phyloP scores from a whole-genome alignment of 495 filamentous ascomycete genomes.

The Staphylotrichum longicolle region DNA sequence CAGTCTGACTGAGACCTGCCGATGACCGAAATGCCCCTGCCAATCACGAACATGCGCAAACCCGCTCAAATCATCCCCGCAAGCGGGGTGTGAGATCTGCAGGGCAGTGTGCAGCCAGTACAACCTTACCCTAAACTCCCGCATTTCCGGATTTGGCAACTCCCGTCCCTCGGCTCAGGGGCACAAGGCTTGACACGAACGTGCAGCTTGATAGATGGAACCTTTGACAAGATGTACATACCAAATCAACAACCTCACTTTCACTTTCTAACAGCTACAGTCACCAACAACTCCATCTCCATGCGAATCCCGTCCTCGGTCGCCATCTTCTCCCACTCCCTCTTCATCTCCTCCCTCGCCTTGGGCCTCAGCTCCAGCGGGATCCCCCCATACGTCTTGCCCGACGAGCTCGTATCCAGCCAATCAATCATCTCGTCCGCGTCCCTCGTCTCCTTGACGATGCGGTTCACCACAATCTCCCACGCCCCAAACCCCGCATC shows the following conservation, averaged over 20 bases:
- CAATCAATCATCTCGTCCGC: slow-evolving; percentile 1
- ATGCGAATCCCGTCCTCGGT: neutral
- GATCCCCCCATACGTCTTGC: slow-evolving; percentile 4
- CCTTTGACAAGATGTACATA: neutral
- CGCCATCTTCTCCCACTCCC: neutral
- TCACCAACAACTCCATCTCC: slow-evolving; percentile 7
- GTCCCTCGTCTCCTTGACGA: neutral
- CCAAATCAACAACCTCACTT: neutral
- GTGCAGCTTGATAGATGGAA: too few relatives aligned
- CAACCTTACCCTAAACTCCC: too few relatives aligned
- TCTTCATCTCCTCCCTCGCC: slow-evolving; percentile 3
- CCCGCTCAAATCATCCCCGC: neutral
- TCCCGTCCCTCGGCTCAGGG: too few relatives aligned
- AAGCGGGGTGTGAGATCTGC: neutral
- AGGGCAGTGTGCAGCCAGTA: too few relatives aligned
- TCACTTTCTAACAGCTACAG: neutral
- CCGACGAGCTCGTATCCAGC: slow-evolving; percentile 7
- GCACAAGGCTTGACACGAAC: too few relatives aligned
- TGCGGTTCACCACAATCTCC: neutral
- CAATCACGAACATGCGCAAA: neutral
- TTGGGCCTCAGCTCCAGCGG: neutral
- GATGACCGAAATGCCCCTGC: too few relatives aligned
- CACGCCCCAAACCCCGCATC: neutral
- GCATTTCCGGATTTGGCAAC: neutral
- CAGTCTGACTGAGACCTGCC: too few relatives aligned